These are phyloP conservation scores for Echium plantagineum DNA, from an alignment of 257 asterid species.

Conservation along the genomic window DNA sequence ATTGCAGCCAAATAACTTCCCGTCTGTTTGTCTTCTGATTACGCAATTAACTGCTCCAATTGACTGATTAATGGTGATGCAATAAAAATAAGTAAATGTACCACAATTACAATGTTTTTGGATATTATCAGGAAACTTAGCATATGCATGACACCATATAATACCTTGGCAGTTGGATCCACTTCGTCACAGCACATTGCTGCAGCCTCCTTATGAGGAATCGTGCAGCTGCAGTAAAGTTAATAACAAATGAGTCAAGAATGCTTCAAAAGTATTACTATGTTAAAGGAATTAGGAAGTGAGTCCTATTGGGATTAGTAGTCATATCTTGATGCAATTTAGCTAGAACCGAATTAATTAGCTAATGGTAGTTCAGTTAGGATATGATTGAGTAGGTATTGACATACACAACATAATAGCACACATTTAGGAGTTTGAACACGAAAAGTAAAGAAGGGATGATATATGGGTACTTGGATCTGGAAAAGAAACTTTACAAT, in stretches of 20 bases:
- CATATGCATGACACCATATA: slow-evolving; percentile 1
- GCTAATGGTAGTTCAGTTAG: no score
- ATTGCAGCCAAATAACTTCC: slow-evolving; percentile 84
- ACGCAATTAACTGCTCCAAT: slow-evolving; percentile 91
- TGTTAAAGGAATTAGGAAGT: no score
- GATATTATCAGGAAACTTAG: slow-evolving; percentile 2
- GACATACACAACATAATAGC: not conserved
- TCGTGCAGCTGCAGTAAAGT: slow-evolving; percentile 58
- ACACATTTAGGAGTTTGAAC: not conserved
- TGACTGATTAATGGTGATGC: slow-evolving; percentile 35
- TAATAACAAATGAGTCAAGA: slow-evolving; percentile 9
- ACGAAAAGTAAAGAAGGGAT: not conserved
- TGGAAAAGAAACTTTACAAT: not conserved
- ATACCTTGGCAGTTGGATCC: slow-evolving; percentile 88
- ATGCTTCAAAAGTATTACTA: not conserved
- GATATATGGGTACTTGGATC: not conserved
- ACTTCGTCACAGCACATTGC: slow-evolving; percentile 65
- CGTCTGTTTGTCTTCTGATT: slow-evolving; percentile 49
- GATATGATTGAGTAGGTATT: no score
- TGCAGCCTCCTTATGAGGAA: slow-evolving; percentile 90
- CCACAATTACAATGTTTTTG: slow-evolving; percentile 6
- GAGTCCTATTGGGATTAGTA: no score
- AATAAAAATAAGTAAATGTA: slow-evolving; percentile 10
- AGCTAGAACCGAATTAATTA: no score
- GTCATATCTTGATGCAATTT: no score